Evolutionary conservation across 2,329 filamentous ascomycete genomes (phyloP).

Genomic region (Colletotrichum sp.): DNA sequence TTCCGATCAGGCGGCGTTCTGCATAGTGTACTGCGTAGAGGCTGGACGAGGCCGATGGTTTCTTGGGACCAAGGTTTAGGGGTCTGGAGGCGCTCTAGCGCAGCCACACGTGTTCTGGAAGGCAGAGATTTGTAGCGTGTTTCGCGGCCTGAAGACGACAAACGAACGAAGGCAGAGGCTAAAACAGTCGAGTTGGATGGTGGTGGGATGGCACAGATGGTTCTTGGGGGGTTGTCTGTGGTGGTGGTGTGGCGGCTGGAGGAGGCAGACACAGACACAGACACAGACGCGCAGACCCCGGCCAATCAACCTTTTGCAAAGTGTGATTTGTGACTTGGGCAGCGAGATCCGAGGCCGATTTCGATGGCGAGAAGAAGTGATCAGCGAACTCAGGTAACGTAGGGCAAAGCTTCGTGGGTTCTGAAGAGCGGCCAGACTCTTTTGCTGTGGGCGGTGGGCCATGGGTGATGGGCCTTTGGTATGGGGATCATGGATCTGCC

Average conservation of each 20-base stretch:
- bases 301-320: not conserved
- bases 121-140: not conserved
- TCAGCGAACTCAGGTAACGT: not conserved
- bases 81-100: conserved; percentile 2
- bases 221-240: not conserved
- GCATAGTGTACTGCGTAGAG: not conserved
- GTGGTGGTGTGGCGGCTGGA: not conserved
- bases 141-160: not conserved
- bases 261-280: not conserved
- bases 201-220: not conserved
- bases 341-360: not conserved
- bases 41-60: not conserved
- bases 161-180: not conserved
- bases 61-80: not conserved
- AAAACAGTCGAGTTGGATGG: not conserved
- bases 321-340: not conserved
- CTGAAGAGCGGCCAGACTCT: not conserved
- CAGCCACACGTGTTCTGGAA: not conserved
- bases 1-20: not conserved
- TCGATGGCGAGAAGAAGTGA: not conserved
- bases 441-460: not conserved
- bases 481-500: not conserved
- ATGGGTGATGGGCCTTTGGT: not conserved
- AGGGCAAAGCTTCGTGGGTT: not conserved
- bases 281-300: not conserved